Evolutionary conservation across 176 grass and related monocot species (phyloP).

Genomic region (Pharus latifolius): DNA sequence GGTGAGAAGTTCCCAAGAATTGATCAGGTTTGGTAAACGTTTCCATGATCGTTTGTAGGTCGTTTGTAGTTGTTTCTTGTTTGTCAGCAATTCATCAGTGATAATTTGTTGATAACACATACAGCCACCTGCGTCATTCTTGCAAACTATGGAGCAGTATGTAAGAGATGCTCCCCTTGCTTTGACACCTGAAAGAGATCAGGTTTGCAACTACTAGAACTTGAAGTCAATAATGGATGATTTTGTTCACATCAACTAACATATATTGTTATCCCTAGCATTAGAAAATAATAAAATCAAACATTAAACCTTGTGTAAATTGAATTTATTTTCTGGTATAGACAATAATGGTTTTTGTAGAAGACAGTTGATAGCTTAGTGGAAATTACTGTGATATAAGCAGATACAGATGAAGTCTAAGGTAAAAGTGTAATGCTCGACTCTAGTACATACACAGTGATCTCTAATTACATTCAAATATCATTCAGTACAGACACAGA

Average conservation of each 20-base stretch:
- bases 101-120: constrained; percentile 10
- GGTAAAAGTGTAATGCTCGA: too few species aligned
- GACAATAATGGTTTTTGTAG: not conserved
- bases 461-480: too few species aligned
- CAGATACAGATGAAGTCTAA: too few species aligned
- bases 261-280: too few species aligned
- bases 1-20: constrained; percentile 70
- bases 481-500: too few species aligned
- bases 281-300: not conserved
- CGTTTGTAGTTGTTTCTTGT: not conserved
- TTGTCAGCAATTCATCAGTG: not conserved
- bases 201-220: constrained; percentile 25
- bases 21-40: constrained; percentile 49
- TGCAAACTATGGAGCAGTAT: constrained; percentile 87
- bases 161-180: constrained; percentile 68
- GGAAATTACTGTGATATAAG: too few species aligned
- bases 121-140: constrained; percentile 85
- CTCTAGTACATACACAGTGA: too few species aligned
- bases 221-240: not conserved
- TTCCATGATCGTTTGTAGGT: not conserved
- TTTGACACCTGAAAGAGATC: constrained; percentile 47
- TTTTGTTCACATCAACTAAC: not conserved
- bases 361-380: not conserved
- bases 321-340: too few species aligned
- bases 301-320: too few species aligned